Base-by-base conservation (phyloP, 352 stramenopile species). In the Phytopythium aichiense region DNA sequence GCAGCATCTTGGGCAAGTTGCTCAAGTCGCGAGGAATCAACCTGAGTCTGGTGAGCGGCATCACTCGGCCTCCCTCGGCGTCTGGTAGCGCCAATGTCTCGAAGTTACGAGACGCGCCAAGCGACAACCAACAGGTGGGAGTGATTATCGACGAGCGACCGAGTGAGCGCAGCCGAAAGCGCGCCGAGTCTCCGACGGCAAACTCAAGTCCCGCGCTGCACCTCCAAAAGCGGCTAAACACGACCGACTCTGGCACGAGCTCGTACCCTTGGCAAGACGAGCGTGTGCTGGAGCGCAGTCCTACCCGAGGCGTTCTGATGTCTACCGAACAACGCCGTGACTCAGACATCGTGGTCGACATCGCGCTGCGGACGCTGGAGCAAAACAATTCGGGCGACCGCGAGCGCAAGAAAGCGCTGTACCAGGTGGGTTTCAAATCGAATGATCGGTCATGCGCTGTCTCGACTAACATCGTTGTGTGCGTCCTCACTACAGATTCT, bases 1-100 rank as follows among this genome's bases (percentile, higher is more conserved):
- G 84, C 4, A 69, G 69, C 28, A 64, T 76, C 7, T 40, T 92
- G 20, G 63, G 72, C 9, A 83, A 84, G 25, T 54, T 90, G 35
- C 64, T 92, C 2, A 84, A 84, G 54, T 67, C 72, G 1, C 77
- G 81, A 38, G 83, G 78, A 16, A 84, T 92, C 49, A 67, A 87
- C 35, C 60, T 87, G 6, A 79, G 71, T 30, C 60, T 68, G 23
- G 67, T 35, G 28, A 69, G 37, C 13, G 43, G 40, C 30, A 23
- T 56, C 18, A 20, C 37, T 15, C 22, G 51, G 16, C 38, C 33
- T 7, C 33, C 30, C 30, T 6, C 23, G 35, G 22, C 46, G 45
- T 33, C 54, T 51, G 35, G 55, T 42, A 7, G 40, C 37, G 12
- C 23, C 35, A 51, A 11, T 13, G 28, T 8, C 9, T 5, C n/a